Base-by-base conservation (phyloP, 345 rosid genomes). In the Clarkia xantiana region DNA sequence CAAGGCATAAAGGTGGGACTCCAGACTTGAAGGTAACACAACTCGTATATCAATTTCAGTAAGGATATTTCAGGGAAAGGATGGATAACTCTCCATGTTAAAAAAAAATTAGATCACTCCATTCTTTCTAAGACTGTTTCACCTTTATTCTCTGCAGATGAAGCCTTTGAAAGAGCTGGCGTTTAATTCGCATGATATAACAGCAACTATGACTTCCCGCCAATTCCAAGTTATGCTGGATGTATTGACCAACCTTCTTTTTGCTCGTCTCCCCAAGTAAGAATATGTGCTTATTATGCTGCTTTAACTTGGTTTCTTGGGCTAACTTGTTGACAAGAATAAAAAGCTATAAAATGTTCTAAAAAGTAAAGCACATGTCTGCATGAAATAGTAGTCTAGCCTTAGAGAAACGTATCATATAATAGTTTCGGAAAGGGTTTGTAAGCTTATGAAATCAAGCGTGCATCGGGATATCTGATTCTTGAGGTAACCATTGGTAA, bases 211-310 rank as follows among this genome's bases (percentile, higher is more conserved):
- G 98, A 91, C 98, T 14, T 84, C 98, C 59, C 87, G 94, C 39
- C 98, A 91, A 58, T 91, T 86, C 69, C 96, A 86, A 59, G 96
- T 91, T 61, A 86, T 91, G 98, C 65, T 78, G 69, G 95, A 86
- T 72, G 98, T 91, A 59, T 68, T 91, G 83, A 81, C 85, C 22
- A 86, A 86, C 70, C 96, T 91, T 60, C 98, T 91, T 67, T 91
- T 91, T 75, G 96, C 95, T 18, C 78, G 96, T 63, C 90, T 67
- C 62, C 98, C 98, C 77, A 91, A 84, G 98, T 91, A 62, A 81
- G 94, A 52, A 55, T 62, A 41, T 40, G 23, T 18, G 34, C 47
- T 50, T 61, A 34, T 6, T 34, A 25, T 38, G 45, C 44, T 14
- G 18, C 44, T 51, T 51, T 11, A 18, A 36, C 20, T 18, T 52